phyloP scores from a whole-genome alignment of 257 asterid species.

The Gardenia jasminoides region DNA sequence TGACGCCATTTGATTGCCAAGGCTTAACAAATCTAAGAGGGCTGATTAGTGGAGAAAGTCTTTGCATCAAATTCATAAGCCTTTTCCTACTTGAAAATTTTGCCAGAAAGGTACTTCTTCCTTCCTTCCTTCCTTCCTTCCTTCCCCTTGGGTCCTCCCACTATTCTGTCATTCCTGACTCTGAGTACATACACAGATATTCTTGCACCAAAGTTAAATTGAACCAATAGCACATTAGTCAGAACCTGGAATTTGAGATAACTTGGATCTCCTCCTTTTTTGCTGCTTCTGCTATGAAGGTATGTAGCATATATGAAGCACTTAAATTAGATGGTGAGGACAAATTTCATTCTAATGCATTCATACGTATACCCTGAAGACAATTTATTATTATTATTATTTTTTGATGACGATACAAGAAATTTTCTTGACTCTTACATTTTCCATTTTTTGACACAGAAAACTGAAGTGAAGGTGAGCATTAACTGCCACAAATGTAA shows the following conservation, averaged over 20 bases:
- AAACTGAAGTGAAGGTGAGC: slow-evolving; percentile 17
- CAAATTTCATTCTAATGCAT: not conserved
- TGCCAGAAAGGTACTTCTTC: too few species aligned
- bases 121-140: too few species aligned
- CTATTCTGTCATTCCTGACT: too few species aligned
- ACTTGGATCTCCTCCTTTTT: not conserved
- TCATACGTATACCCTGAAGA: not conserved
- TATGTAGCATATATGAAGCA: not conserved
- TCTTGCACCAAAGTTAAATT: too few species aligned
- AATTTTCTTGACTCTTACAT: not conserved
- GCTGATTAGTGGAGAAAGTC: not conserved
- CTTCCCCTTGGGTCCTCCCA: too few species aligned
- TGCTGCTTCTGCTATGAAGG: not conserved
- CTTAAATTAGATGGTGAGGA: too few species aligned
- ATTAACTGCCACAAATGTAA: slow-evolving; percentile 8
- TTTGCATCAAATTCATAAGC: not conserved
- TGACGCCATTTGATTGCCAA: not conserved
- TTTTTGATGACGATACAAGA: too few species aligned
- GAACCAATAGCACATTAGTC: not conserved
- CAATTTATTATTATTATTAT: too few species aligned
- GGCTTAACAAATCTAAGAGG: not conserved
- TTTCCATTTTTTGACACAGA: slow-evolving; percentile 5
- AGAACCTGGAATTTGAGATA: not conserved
- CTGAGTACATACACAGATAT: too few species aligned
- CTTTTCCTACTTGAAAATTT: not conserved